Percentiles rank a stretch among this genome's conserved stretches.
Conservation (phyloP, 495 filamentous ascomycete species). For the Letharia columbiana region DNA sequence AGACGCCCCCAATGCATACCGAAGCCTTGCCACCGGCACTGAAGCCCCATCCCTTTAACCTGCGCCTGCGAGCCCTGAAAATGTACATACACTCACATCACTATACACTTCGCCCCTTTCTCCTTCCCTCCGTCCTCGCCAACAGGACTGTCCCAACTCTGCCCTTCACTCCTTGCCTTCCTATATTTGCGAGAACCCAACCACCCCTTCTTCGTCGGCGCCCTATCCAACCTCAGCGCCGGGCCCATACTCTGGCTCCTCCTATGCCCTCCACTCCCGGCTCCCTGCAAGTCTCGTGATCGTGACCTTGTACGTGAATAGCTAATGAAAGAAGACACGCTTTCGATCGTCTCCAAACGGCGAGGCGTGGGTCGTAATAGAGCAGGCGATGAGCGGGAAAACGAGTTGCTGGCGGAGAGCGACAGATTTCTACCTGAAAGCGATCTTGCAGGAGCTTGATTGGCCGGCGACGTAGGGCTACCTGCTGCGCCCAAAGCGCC, state of each 20-base stretch:
- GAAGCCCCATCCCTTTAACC: not conserved
- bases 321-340: conserved; percentile 27
- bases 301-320: conserved; percentile 26
- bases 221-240: conserved; percentile 18
- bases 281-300: conserved; percentile 28
- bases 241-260: conserved; percentile 33
- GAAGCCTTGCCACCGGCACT: not conserved
- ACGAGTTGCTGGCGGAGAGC: conserved; percentile 14
- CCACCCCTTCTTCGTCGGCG: conserved; percentile 27
- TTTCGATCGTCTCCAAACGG: conserved; percentile 44
- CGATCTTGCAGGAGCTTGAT: conserved; percentile 19
- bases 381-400: conserved; percentile 23
- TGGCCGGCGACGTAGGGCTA: conserved; percentile 34
- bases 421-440: conserved; percentile 10
- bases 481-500: conserved; percentile 28
- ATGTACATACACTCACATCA: conserved; percentile 39
- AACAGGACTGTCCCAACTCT: conserved; percentile 9
- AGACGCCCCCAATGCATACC: not conserved
- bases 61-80: not conserved
- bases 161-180: conserved; percentile 31
- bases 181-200: conserved; percentile 37
- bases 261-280: conserved; percentile 35
- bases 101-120: conserved; percentile 42
- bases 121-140: conserved; percentile 21
- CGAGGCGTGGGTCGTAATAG: conserved; percentile 38